These are phyloP conservation scores for Berkeleyomyces basicola DNA, from an alignment of 2,329 filamentous ascomycete species.

Conservation along the genomic window DNA sequence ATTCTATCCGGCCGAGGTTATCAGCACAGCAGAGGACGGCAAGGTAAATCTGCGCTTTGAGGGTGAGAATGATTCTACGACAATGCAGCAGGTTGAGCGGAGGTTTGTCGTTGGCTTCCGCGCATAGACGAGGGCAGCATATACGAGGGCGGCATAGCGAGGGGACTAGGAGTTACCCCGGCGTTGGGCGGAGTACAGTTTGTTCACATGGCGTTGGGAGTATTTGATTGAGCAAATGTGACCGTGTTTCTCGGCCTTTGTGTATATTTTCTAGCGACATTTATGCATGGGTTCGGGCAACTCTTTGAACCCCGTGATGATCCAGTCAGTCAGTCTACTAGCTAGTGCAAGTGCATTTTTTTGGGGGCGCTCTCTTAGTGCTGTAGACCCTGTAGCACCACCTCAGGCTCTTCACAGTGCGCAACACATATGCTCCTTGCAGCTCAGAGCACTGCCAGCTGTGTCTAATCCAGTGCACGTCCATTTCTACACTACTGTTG, in stretches of 20 bases:
- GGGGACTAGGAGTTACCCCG: neutral
- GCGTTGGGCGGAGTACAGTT: slow-evolving; percentile 5
- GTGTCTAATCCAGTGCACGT: neutral
- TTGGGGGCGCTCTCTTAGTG: neutral
- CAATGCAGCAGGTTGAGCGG: slow-evolving; percentile 57
- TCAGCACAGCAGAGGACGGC: slow-evolving; percentile 33
- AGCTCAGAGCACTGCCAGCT: neutral
- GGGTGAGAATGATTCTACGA: slow-evolving; percentile 58
- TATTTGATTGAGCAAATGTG: neutral
- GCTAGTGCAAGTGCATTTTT: neutral
- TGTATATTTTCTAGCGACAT: neutral
- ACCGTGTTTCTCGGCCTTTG: neutral
- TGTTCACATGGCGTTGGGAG: neutral
- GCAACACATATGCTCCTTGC: neutral
- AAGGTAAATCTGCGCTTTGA: slow-evolving; percentile 59
- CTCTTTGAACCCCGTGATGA: neutral
- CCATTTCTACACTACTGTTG: neutral
- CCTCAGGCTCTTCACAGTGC: neutral
- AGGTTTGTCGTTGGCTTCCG: slow-evolving; percentile 63
- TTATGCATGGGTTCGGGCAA: neutral
- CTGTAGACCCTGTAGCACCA: neutral
- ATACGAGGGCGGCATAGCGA: neutral
- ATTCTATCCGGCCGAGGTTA: slow-evolving; percentile 71
- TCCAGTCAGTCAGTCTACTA: neutral
- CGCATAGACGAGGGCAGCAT: slow-evolving; percentile 16